Percentiles rank a stretch among this genome's conserved stretches.
phyloP scores from a whole-genome alignment of 495 filamentous ascomycete genomes.

The Annulohypoxylon maeteangense region DNA sequence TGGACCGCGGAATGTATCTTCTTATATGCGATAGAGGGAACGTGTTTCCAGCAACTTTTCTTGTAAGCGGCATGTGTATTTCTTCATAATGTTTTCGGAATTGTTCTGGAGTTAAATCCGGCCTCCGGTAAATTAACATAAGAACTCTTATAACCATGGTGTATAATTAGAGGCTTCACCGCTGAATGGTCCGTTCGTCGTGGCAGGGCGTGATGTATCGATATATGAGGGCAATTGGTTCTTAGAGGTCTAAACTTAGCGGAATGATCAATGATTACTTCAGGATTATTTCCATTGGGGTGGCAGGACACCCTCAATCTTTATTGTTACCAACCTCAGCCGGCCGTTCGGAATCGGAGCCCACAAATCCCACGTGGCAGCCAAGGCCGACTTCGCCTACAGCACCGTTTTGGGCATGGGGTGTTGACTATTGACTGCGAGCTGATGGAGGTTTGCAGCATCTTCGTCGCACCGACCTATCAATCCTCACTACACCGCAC shows the following conservation, averaged over 20 bases:
- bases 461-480: not conserved
- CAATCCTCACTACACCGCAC: not conserved
- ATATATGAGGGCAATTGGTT: not conserved
- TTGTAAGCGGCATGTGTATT: constrained; percentile 46
- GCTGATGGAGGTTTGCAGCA: not conserved
- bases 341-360: not conserved
- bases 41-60: constrained; percentile 37
- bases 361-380: constrained; percentile 1
- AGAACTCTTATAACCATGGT: constrained; percentile 22
- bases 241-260: not conserved
- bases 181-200: not conserved
- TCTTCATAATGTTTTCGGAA: constrained; percentile 50
- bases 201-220: too few relatives aligned
- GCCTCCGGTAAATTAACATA: constrained; percentile 42
- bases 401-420: not conserved
- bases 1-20: constrained; percentile 41
- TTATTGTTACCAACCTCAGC: not conserved
- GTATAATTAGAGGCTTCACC: not conserved
- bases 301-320: not conserved
- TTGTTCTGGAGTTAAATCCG: constrained; percentile 40
- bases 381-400: constrained; percentile 9
- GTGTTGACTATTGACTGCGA: not conserved
- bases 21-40: constrained; percentile 46
- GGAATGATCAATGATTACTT: not conserved
- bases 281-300: not conserved